Percentiles rank a stretch among this genome's conserved stretches.
Evolutionary conservation across 2,329 filamentous ascomycete genomes (phyloP).

Genomic region (Aspergillus texensis): DNA sequence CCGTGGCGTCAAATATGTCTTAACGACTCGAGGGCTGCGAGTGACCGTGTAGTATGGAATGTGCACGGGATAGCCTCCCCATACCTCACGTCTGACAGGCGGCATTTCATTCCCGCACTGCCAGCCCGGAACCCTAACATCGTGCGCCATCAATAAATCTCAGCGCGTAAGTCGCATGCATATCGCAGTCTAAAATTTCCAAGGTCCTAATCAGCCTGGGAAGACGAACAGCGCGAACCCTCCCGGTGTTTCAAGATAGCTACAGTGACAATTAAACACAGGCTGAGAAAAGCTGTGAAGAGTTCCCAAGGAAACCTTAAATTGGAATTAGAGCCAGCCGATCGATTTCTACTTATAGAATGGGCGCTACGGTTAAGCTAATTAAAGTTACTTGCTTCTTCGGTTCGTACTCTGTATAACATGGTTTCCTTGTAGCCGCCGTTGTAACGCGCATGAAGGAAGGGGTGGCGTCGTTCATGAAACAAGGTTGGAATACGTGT

Average conservation of each 20-base stretch:
- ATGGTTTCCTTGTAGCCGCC: background rate
- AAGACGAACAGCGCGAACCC: background rate
- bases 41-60: slow-evolving; percentile 5
- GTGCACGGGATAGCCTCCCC: background rate
- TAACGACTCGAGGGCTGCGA: background rate
- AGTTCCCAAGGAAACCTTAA: slow-evolving; percentile 8
- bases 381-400: background rate
- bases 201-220: background rate
- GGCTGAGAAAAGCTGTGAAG: slow-evolving; percentile 11
- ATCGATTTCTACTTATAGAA: background rate
- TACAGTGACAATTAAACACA: slow-evolving; percentile 11
- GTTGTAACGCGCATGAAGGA: background rate
- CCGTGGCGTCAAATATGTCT: slow-evolving; percentile 7
- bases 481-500: slow-evolving; percentile 14
- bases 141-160: background rate
- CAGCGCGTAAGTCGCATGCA: background rate
- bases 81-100: background rate
- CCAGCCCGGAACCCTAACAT: background rate
- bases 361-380: background rate
- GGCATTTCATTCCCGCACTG: background rate
- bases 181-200: background rate
- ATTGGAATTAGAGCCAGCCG: background rate
- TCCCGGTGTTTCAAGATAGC: slow-evolving; percentile 11
- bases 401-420: background rate
- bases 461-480: slow-evolving; percentile 13